Conservation (phyloP, 73 alveolate genomes). For the Diophrys appendiculata region DNA sequence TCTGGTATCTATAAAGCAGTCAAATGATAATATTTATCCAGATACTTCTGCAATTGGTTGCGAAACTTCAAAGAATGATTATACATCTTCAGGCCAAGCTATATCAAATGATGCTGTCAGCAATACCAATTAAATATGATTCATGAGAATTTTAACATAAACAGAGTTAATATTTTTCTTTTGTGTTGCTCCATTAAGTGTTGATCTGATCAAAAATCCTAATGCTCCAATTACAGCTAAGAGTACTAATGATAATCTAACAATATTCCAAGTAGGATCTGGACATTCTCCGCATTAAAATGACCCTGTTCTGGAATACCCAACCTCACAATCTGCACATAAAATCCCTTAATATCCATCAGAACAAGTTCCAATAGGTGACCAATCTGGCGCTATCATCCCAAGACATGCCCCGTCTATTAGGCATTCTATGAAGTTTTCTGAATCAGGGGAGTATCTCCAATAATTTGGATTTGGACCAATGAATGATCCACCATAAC, state of each 20-base stretch:
- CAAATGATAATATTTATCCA: conserved; percentile 5
- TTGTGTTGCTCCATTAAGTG: conserved; percentile 50
- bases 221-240: conserved; percentile 11
- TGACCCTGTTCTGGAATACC: conserved; percentile 34
- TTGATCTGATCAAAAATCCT: conserved; percentile 39
- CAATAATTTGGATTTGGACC: conserved; percentile 51
- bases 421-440: conserved; percentile 34
- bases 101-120: conserved; percentile 19
- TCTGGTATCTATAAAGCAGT: background rate
- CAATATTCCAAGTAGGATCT: conserved; percentile 12
- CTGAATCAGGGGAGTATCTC: conserved; percentile 30
- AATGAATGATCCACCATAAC: conserved; percentile 33
- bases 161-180: conserved; percentile 30
- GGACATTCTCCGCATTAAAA: conserved; percentile 62
- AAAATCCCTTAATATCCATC: conserved; percentile 64
- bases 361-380: conserved; percentile 17
- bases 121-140: conserved; percentile 45
- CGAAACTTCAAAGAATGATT: background rate
- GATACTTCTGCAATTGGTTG: conserved; percentile 12
- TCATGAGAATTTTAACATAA: conserved; percentile 49
- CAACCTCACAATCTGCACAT: conserved; percentile 59
- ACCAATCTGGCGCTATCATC: conserved; percentile 10
- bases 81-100: conserved; percentile 17
- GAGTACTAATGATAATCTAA: conserved; percentile 9
- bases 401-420: conserved; percentile 35